A percentile compares a stretch with the other conserved stretches of the same genome.
phyloP scores from a whole-genome alignment of 306 rosid species.

The Vigna angularis region DNA sequence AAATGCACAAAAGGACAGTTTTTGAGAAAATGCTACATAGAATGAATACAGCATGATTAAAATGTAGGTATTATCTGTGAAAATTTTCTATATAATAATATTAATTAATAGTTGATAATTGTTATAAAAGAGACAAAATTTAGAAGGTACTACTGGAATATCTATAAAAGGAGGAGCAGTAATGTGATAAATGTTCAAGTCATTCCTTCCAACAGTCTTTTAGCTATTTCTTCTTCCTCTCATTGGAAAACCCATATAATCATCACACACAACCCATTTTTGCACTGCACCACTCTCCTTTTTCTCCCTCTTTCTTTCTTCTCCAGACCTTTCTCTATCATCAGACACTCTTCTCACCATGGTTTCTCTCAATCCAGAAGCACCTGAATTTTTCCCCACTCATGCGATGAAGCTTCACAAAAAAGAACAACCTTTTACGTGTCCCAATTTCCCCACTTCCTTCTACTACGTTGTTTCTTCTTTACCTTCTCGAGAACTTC shows the following conservation, averaged over 20 bases:
- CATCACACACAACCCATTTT: neutral
- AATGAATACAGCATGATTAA: too few relatives aligned
- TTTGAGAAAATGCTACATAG: too few relatives aligned
- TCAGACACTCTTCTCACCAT: neutral
- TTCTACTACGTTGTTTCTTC: neutral
- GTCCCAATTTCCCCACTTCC: neutral
- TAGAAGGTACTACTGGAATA: neutral
- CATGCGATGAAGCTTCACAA: neutral
- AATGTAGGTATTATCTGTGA: too few relatives aligned
- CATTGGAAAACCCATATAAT: neutral
- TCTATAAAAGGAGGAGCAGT: conserved; percentile 1
- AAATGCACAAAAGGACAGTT: too few relatives aligned
- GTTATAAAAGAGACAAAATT: neutral
- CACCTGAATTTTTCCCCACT: neutral
- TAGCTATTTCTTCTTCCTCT: conserved; percentile 3
- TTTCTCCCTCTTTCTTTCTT: neutral
- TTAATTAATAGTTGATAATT: too few relatives aligned
- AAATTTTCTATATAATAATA: too few relatives aligned
- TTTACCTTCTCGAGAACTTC: neutral
- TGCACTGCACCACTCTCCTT: neutral
- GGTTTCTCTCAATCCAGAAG: neutral
- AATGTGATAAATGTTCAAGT: neutral
- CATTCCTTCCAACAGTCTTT: neutral
- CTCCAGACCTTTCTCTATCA: neutral
- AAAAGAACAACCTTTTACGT: neutral